A percentile compares a stretch with the other conserved stretches of the same genome.
These are phyloP conservation scores for Cocos nucifera DNA, from an alignment of 176 grass and related monocot genomes.

Conservation along the genomic window DNA sequence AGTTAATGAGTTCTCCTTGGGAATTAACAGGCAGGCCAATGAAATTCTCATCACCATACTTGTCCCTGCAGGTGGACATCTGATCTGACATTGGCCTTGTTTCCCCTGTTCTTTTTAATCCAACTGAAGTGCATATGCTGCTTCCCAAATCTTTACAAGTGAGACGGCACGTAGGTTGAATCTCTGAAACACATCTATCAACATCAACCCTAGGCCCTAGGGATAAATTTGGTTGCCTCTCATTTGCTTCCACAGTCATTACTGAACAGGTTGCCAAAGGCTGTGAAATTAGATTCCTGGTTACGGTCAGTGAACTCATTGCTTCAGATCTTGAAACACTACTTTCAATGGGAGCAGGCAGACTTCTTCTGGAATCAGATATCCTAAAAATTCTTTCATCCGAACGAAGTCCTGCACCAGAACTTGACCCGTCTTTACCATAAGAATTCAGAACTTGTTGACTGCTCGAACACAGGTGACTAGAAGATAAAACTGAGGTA, in stretches of 20 bases:
- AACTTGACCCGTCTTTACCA: not conserved
- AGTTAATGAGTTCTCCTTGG: not conserved
- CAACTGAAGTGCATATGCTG: not conserved
- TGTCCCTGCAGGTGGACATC: not conserved
- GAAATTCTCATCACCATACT: not conserved
- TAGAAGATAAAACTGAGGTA: not conserved
- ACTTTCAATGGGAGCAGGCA: not conserved
- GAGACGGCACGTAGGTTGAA: not conserved
- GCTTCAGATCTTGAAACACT: not conserved
- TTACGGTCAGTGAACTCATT: not conserved
- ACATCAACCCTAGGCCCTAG: not conserved
- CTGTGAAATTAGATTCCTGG: not conserved
- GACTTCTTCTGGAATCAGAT: not conserved
- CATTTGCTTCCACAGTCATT: not conserved
- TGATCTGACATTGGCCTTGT: not conserved
- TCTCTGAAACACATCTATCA: not conserved
- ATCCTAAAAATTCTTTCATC: not conserved
- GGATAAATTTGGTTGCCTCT: not conserved
- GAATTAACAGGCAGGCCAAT: not conserved
- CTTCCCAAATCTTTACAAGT: not conserved
- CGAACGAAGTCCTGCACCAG: not conserved
- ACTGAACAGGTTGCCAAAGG: not conserved
- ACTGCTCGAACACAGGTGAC: not conserved
- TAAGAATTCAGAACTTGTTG: not conserved
- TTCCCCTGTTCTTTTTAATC: not conserved